A percentile compares a stretch with the other conserved stretches of the same genome.
Conservation (phyloP, 1,284 basidiomycete genomes). For the Chondrostereum purpureum region DNA sequence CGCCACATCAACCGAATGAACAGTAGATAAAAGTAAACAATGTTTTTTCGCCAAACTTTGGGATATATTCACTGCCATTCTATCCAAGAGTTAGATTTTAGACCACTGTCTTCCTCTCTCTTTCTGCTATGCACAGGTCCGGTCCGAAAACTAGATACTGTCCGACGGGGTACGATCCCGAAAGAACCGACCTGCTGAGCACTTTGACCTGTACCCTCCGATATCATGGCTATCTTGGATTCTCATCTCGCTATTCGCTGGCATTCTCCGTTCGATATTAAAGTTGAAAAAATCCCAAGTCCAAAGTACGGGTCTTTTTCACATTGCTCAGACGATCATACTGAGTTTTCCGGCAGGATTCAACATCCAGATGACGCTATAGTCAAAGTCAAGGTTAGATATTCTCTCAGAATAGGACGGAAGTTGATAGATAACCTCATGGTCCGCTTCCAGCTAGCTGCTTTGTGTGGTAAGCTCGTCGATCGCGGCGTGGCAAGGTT, state of each 20-base stretch:
- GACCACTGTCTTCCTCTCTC: too few species aligned
- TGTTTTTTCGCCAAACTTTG: too few species aligned
- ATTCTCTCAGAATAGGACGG: not conserved
- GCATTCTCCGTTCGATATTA: slow-evolving; percentile 65
- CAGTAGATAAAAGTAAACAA: too few species aligned
- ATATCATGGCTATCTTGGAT: not conserved
- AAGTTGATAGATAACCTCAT: not conserved
- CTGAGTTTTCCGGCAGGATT: slow-evolving; percentile 35
- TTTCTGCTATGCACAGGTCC: too few species aligned
- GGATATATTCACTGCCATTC: too few species aligned
- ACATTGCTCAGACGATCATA: slow-evolving; percentile 2
- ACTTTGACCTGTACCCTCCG: too few species aligned
- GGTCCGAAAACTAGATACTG: too few species aligned
- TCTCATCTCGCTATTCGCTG: slow-evolving; percentile 39
- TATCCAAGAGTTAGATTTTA: too few species aligned
- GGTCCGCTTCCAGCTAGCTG: slow-evolving; percentile 45
- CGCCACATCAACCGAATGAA: too few species aligned
- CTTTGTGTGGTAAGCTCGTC: slow-evolving; percentile 51
- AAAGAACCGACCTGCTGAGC: too few species aligned
- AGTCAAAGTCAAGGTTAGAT: slow-evolving; percentile 57
- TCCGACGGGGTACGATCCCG: too few species aligned
- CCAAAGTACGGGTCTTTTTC: slow-evolving; percentile 37
- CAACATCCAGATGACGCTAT: slow-evolving; percentile 70
- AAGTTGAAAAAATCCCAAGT: slow-evolving; percentile 51
- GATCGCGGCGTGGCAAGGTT: not conserved